These are phyloP conservation scores for Scutellaria barbata DNA, from an alignment of 257 asterid genomes.

Conservation along the genomic window DNA sequence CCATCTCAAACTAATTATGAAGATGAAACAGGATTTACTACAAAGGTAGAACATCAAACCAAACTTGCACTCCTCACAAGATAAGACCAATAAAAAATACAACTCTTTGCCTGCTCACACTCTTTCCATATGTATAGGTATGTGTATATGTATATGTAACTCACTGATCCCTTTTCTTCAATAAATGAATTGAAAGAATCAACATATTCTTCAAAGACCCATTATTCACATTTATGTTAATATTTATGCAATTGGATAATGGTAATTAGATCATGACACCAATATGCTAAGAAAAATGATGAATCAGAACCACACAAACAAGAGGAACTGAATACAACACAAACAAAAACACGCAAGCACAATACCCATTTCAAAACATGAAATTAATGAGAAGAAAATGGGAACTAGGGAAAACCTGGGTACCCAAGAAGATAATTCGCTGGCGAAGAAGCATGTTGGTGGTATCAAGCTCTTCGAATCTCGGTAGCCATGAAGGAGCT, in stretches of 20 bases:
- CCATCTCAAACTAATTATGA: conserved; percentile 4
- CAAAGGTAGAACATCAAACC: neutral
- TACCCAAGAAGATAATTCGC: conserved; percentile 89
- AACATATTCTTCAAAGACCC: too few species aligned
- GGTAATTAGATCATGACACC: neutral
- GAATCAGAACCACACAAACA: neutral
- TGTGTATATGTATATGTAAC: neutral
- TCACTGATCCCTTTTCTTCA: too few species aligned
- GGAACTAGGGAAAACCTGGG: conserved; percentile 57
- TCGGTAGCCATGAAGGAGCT: conserved; percentile 86
- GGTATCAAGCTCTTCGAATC: conserved; percentile 94
- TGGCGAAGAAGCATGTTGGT: conserved; percentile 99
- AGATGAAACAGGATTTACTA: neutral
- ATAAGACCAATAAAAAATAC: neutral
- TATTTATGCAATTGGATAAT: neutral
- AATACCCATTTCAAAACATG: conserved; percentile 1
- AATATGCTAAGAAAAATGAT: neutral
- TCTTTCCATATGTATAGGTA: neutral
- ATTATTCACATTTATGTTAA: too few species aligned
- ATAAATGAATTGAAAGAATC: too few species aligned
- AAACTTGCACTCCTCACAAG: neutral
- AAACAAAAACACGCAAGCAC: neutral
- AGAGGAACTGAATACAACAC: neutral
- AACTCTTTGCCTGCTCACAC: neutral
- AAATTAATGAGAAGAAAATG: neutral